Evolutionary conservation across 2,329 filamentous ascomycete species (phyloP), one percentile per base, ranked within the genome.

Genomic region (Mycocentrospora acerina): DNA sequence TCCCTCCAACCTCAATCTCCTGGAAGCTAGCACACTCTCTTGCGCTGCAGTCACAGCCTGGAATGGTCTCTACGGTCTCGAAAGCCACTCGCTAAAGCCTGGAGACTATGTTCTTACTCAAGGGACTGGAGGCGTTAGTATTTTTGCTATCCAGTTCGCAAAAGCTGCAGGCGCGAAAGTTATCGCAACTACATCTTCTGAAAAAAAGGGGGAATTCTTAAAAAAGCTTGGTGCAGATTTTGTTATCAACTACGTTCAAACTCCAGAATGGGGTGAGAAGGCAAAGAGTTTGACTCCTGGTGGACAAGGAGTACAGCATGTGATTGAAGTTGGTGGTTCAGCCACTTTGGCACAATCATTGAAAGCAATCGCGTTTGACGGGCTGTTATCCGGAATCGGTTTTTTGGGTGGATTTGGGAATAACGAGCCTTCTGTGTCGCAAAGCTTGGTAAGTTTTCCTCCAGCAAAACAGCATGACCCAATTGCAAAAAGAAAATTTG

Each of bases 121-220:
- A 64, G 84, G 83, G n/a, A 86, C 82, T 0, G 83, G 84, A 14
- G 83, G 83, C 41, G 83, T 87, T 7, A 79, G 75, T 46, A 73
- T 86, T 42, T 85, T 85, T 42, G 83, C 76, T 3, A 62, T 86
- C n/a, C 83, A 70, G 46, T 75, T 76, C 42, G 73, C 73, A 17
- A 73, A 74, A 40, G 76, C 77, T 0, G 72, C 72, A 0, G 79
- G 78, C 18, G 79, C 78, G 0, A 71, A 60, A 6, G 77, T 82
- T 33, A 79, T 82, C 37, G 75, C 79, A 0, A 82, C 79, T 0
- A 82, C 78, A 0, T 78, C 74, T 1, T 75, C 72, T 0, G 53
- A 62, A 0, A 63, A 65, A 3, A 82, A 82, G 59, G 72, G 64
- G 3, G 68, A 74, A 17, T 57, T 59, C 18, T 67, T 82, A 10